Percentiles rank a stretch among this genome's conserved stretches.
phyloP scores from a whole-genome alignment of 2,329 filamentous ascomycete genomes.

The Penicillium sp. region DNA sequence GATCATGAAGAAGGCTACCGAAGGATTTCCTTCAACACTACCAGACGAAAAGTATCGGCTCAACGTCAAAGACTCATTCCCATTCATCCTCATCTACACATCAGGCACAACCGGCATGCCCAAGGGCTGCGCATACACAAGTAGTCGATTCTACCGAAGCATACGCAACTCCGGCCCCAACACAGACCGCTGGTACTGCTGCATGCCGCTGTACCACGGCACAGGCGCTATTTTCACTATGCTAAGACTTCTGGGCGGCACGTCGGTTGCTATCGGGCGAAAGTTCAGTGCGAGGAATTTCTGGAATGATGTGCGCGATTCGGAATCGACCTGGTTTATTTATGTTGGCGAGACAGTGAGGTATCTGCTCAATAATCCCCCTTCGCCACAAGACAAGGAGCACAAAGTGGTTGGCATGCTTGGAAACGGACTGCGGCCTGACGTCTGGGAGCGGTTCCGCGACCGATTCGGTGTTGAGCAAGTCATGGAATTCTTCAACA shows the following conservation, averaged over 20 bases:
- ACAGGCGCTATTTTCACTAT: constrained; percentile 63
- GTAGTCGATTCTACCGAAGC: constrained; percentile 42
- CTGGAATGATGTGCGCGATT: constrained; percentile 68
- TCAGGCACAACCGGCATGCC: constrained; percentile 72
- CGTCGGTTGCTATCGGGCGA: constrained; percentile 38
- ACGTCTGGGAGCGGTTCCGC: constrained; percentile 63
- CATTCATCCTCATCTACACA: constrained; percentile 67
- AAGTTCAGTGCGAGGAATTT: constrained; percentile 65
- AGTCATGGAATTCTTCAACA: constrained; percentile 73
- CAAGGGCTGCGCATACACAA: constrained; percentile 64
- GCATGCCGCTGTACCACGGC: constrained; percentile 75
- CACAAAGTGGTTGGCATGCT: constrained; percentile 45
- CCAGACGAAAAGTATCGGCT: constrained; percentile 55
- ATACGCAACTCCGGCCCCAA: constrained; percentile 29
- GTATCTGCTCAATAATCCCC: constrained; percentile 66
- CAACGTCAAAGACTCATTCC: constrained; percentile 49
- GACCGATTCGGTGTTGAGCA: constrained; percentile 40
- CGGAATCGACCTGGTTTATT: constrained; percentile 64
- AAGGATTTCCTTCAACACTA: constrained; percentile 44
- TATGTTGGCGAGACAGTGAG: constrained; percentile 76
- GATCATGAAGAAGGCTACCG: constrained; percentile 33
- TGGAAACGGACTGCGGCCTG: constrained; percentile 53
- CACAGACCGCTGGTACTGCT: constrained; percentile 66
- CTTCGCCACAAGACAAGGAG: constrained; percentile 40
- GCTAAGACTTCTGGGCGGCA: constrained; percentile 51